A percentile compares a stretch with the other conserved stretches of the same genome.
These are phyloP conservation scores for Epichloe gansuensis DNA, from an alignment of 2,329 filamentous ascomycete genomes.

Conservation along the genomic window DNA sequence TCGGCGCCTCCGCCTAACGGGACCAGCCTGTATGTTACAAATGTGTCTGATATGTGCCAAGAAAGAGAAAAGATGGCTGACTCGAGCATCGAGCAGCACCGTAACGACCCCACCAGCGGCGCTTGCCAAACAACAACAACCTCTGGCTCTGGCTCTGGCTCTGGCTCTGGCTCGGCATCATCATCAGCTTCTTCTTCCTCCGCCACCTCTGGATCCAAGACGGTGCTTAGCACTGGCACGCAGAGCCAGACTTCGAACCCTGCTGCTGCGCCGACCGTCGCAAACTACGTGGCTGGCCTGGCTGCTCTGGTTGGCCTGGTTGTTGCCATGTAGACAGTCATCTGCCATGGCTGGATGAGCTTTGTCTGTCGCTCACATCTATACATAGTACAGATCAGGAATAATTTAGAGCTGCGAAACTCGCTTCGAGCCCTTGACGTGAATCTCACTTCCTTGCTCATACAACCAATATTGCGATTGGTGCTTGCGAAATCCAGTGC, in stretches of 20 bases:
- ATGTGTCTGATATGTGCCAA: background rate
- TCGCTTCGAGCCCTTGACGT: background rate
- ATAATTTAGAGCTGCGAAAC: background rate
- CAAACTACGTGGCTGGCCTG: constrained; percentile 10
- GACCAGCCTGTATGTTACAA: background rate
- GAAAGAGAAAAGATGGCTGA: background rate
- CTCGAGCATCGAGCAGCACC: background rate
- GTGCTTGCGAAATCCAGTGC: background rate
- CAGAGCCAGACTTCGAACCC: constrained; percentile 11
- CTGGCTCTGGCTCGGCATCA: background rate
- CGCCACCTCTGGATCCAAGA: background rate
- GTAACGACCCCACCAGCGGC: background rate
- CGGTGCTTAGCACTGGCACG: background rate
- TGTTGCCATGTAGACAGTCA: constrained; percentile 5
- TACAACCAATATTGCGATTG: background rate
- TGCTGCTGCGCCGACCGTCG: constrained; percentile 11
- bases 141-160: background rate
- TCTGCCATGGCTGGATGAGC: no score
- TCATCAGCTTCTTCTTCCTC: no score
- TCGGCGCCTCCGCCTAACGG: background rate
- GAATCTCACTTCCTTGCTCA: background rate
- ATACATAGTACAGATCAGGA: background rate
- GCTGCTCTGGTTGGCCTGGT: constrained; percentile 13
- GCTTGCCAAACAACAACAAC: background rate
- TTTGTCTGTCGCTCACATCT: background rate